Base-by-base conservation (phyloP, 1,284 basidiomycete genomes). In the Fomitopsis pinicola region DNA sequence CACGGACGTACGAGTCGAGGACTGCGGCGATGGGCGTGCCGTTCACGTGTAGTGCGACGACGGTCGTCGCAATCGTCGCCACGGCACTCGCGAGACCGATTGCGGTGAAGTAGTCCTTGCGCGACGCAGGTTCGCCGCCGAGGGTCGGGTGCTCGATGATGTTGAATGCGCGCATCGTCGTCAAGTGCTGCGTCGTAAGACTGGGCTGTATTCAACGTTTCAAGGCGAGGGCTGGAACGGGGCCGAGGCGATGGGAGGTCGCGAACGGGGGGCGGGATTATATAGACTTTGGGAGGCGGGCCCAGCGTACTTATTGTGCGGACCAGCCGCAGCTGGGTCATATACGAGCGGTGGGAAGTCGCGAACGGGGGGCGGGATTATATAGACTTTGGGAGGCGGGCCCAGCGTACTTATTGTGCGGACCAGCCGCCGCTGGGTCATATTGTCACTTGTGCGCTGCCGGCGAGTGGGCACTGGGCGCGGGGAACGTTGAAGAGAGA, bases 141-240 rank as follows among this genome's bases (percentile, higher is more conserved):
- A 60, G 54, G 35, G 54, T 38, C 15, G 59, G 59, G 54, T 60
- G 53, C 54, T 60, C 59, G 54, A 61, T 57, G 44, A 61, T 42
- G 55, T 61, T 42, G 55, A 61, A 58, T n/a, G 55, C 55, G 52
- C 60, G 55, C 55, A 61, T 61, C 19, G n/a, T 33, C n/a, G 33
- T 46, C n/a, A 46, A 46, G 44, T 12, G 44, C 8, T 46, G 44
- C 35, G 35, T 36, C 35, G 35, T 36, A 36, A 2, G 35, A 36
- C 35, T 2, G 38, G n/a, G 14, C 19, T 48, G 30, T 15, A 33
- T n/a, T n/a, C n/a, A n/a, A n/a, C n/a, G n/a, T n/a, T n/a, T n/a
- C n/a, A n/a, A n/a, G 6, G n/a, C 30, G 17, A 10, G 33, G 36
- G 52, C n/a, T 54, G 5, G 52, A 22, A 38, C 36, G 50, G 17